phyloP scores from a whole-genome alignment of 257 asterid species.

The Forsythia suspensa region DNA sequence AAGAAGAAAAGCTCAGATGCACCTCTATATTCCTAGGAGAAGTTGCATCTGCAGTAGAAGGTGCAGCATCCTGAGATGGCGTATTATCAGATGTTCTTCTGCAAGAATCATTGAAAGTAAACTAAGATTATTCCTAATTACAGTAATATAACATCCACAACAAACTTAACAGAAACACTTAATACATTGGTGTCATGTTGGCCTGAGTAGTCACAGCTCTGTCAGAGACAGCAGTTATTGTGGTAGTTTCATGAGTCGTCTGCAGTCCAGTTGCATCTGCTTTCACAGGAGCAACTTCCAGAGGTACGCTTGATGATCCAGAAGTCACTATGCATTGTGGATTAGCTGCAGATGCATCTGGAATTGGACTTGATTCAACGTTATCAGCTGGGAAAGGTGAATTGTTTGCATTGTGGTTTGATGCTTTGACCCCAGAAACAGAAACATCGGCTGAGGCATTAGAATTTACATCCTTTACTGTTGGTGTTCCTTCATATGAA shows the following conservation, averaged over 20 bases:
- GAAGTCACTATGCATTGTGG: conserved; percentile 39
- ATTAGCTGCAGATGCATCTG: conserved; percentile 48
- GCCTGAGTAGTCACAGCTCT: conserved; percentile 35
- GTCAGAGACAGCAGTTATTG: conserved; percentile 42
- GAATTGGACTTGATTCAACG: conserved; percentile 54
- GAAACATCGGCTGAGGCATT: conserved; percentile 38
- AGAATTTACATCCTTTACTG: conserved; percentile 36
- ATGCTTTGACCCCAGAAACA: conserved; percentile 42
- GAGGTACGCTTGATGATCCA: conserved; percentile 45
- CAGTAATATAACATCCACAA: conserved; percentile 15
- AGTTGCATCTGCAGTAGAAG: conserved; percentile 38
- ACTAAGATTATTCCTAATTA: conserved; percentile 14
- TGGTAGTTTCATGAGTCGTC: conserved; percentile 40
- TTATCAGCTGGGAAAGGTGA: conserved; percentile 37
- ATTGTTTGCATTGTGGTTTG: conserved; percentile 37
- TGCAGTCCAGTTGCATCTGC: conserved; percentile 37
- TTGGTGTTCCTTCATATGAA: conserved; percentile 37
- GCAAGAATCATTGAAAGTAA: conserved; percentile 33
- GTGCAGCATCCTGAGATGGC: conserved; percentile 47
- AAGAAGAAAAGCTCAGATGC: conserved; percentile 19
- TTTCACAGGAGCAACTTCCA: conserved; percentile 40
- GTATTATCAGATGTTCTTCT: conserved; percentile 42
- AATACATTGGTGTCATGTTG: conserved; percentile 44
- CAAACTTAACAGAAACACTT: conserved; percentile 20
- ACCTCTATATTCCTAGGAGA: conserved; percentile 55